These are phyloP conservation scores for Nannochloropsis salina DNA, from an alignment of 108 stramenopile genomes.

Conservation along the genomic window DNA sequence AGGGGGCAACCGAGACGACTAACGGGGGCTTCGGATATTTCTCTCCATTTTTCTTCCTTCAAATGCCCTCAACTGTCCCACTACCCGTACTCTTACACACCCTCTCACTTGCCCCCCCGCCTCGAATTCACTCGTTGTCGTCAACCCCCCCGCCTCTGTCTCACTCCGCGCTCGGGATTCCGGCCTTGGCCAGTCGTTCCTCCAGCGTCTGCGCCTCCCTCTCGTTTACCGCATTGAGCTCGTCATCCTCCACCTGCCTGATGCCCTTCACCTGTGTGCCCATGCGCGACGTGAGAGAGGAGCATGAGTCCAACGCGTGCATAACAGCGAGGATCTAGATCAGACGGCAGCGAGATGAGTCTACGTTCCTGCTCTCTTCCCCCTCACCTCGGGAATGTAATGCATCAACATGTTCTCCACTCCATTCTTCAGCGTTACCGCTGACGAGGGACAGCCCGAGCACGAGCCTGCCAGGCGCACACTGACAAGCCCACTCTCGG, in stretches of 20 bases:
- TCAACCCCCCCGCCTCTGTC: background rate
- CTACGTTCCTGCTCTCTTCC: background rate
- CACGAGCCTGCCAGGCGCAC: constrained; percentile 75
- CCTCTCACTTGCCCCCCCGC: background rate
- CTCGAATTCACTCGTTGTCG: background rate
- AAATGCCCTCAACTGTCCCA: background rate
- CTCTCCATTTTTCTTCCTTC: too few relatives aligned
- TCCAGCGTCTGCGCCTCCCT: constrained; percentile 38
- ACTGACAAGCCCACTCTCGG: constrained; percentile 70
- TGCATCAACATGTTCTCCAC: constrained; percentile 99
- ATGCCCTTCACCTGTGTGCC: constrained; percentile 34
- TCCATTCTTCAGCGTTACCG: constrained; percentile 91
- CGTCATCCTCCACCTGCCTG: constrained; percentile 42
- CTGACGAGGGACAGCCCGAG: constrained; percentile 88
- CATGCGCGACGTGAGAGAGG: background rate
- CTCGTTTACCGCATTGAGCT: constrained; percentile 40
- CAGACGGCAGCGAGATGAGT: background rate
- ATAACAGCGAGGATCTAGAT: background rate
- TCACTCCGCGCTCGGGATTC: constrained; percentile 31
- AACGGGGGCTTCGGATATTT: too few relatives aligned
- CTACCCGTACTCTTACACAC: background rate
- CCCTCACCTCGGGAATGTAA: constrained; percentile 92
- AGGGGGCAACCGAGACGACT: too few relatives aligned
- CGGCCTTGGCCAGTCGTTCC: constrained; percentile 37
- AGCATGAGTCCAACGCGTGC: background rate